phyloP scores from a whole-genome alignment of 108 stramenopile species.

The Stephanodiscus triporus region DNA sequence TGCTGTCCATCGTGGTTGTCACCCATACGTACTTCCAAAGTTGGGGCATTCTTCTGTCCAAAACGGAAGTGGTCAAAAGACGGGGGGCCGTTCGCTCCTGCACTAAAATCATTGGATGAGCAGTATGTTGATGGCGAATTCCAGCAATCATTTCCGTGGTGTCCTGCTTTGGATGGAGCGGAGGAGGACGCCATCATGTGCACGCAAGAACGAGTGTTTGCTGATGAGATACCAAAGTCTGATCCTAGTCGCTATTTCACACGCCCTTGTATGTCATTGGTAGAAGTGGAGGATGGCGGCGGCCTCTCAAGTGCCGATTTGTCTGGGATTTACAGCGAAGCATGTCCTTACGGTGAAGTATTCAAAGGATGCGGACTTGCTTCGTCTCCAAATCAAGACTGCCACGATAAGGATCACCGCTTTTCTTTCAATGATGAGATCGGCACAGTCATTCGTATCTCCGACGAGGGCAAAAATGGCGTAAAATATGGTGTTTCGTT shows the following conservation, averaged over 20 bases:
- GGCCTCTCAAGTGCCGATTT: constrained; percentile 35
- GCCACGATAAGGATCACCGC: constrained; percentile 30
- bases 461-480: constrained; percentile 12
- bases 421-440: constrained; percentile 53
- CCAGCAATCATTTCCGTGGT: constrained; percentile 43
- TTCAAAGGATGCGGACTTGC: constrained; percentile 37
- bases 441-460: constrained; percentile 48
- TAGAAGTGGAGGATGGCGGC: constrained; percentile 28
- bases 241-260: constrained; percentile 32
- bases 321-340: constrained; percentile 32
- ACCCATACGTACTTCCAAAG: constrained; percentile 16
- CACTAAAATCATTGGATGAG: constrained; percentile 26
- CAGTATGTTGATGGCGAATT: constrained; percentile 25
- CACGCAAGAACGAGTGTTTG: constrained; percentile 31
- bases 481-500: constrained; percentile 61
- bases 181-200: constrained; percentile 50
- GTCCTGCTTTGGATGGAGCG: constrained; percentile 38
- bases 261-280: constrained; percentile 24
- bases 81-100: constrained; percentile 45
- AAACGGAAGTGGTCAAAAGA: constrained; percentile 29
- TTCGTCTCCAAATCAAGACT: constrained; percentile 13
- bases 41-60: constrained; percentile 53
- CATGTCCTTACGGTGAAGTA: constrained; percentile 33
- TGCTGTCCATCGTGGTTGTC: constrained; percentile 51
- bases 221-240: constrained; percentile 20